Evolutionary conservation across 805 yeast genomes (phyloP).

Genomic region (Kurtzmaniella fragi): DNA sequence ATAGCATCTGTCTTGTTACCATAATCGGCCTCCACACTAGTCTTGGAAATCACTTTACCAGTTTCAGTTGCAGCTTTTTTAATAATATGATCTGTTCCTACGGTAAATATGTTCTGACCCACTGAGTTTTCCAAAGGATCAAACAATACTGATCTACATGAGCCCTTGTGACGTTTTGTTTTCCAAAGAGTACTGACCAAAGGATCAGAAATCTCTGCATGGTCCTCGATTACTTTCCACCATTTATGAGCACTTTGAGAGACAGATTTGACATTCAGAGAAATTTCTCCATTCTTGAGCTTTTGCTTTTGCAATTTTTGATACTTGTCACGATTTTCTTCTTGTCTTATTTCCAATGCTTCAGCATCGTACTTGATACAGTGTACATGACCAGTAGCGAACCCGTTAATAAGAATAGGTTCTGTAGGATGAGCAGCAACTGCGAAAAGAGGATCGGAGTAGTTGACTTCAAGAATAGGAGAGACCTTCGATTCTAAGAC

Average conservation of each 20-base stretch:
- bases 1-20: constrained; percentile 23
- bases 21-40: constrained; percentile 17
- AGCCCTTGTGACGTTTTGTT: constrained; percentile 85
- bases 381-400: constrained; percentile 76
- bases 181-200: constrained; percentile 56
- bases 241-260: constrained; percentile 36
- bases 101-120: constrained; percentile 57
- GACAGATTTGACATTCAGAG: constrained; percentile 19
- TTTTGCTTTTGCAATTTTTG: constrained; percentile 19
- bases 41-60: constrained; percentile 71
- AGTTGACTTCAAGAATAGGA: constrained; percentile 44
- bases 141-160: constrained; percentile 70
- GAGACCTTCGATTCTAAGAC: constrained; percentile 29
- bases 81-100: constrained; percentile 75
- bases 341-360: constrained; percentile 31
- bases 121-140: constrained; percentile 42
- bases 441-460: constrained; percentile 66
- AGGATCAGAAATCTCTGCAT: constrained; percentile 19
- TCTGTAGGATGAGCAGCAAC: constrained; percentile 72
- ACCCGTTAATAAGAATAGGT: constrained; percentile 62
- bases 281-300: constrained; percentile 17
- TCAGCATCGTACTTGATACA: constrained; percentile 55
- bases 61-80: constrained; percentile 67
- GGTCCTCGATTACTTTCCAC: constrained; percentile 39
- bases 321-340: constrained; percentile 16